Evolutionary conservation across 176 grass and related monocot genomes (phyloP).

Genomic region (Oryza coarctata): DNA sequence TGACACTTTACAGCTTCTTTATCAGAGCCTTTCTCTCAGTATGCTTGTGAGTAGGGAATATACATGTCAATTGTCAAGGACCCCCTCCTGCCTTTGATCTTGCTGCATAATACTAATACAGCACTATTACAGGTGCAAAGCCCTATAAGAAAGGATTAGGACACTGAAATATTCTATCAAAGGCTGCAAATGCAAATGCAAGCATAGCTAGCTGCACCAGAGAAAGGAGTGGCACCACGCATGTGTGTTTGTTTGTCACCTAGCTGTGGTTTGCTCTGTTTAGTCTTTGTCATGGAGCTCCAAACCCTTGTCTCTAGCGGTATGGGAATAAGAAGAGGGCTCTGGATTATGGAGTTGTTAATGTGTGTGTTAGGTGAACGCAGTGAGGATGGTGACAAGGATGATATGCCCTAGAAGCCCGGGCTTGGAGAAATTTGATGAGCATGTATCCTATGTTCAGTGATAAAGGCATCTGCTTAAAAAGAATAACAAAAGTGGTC

Average conservation of each 20-base stretch:
- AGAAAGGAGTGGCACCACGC: constrained; percentile 8
- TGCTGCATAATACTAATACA: not conserved
- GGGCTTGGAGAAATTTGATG: constrained; percentile 7
- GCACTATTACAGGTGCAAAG: not conserved
- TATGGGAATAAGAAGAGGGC: constrained; percentile 27
- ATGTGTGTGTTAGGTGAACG: not conserved
- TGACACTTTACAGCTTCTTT: constrained; percentile 30
- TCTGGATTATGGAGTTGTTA: constrained; percentile 8
- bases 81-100: not conserved
- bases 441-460: not conserved
- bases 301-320: constrained; percentile 44
- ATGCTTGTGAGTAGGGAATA: constrained; percentile 28
- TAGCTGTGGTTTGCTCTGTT: constrained; percentile 51
- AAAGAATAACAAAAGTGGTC: not conserved
- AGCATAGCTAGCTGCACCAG: not conserved
- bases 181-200: constrained; percentile 6
- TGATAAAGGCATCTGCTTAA: constrained; percentile 9
- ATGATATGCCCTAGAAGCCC: constrained; percentile 15
- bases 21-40: constrained; percentile 25
- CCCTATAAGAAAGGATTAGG: not conserved
- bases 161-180: constrained; percentile 27
- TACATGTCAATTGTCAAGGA: constrained; percentile 22
- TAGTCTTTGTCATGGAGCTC: constrained; percentile 28
- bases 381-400: constrained; percentile 40
- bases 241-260: constrained; percentile 42